Percentiles rank a stretch among this genome's conserved stretches.
phyloP scores from a whole-genome alignment of 176 grass and related monocot genomes.

The Saccharum officinarum region DNA sequence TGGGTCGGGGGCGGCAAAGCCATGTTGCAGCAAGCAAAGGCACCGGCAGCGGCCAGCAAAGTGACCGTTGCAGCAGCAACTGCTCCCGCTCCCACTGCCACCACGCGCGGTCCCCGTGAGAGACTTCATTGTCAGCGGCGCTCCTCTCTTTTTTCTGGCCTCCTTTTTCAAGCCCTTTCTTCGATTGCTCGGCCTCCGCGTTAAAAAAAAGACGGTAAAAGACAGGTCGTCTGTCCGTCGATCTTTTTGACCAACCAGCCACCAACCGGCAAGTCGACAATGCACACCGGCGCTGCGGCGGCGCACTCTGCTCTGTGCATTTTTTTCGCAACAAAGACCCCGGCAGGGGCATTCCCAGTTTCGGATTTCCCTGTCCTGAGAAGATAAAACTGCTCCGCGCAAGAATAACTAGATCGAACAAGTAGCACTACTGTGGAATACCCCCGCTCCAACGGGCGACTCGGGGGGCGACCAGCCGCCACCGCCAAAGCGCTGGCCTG shows the following conservation, averaged over 20 bases:
- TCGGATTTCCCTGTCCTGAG: too few relatives aligned
- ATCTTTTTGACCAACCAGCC: not conserved
- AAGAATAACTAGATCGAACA: too few relatives aligned
- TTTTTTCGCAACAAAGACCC: not conserved
- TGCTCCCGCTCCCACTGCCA: not conserved
- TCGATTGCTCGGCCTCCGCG: not conserved
- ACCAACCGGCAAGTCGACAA: not conserved
- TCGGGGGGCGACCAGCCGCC: too few relatives aligned
- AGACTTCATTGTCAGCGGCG: not conserved
- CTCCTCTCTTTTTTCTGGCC: not conserved
- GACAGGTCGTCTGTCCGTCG: not conserved
- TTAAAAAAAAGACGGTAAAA: not conserved
- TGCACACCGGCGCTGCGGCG: not conserved
- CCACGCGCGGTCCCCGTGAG: conserved; percentile 21
- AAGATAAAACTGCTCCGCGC: too few relatives aligned
- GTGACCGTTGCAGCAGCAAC: conserved; percentile 39
- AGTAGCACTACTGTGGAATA: too few relatives aligned
- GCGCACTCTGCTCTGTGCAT: not conserved
- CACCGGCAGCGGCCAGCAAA: not conserved
- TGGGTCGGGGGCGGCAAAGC: not conserved
- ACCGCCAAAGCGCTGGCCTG: too few relatives aligned
- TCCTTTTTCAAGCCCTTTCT: not conserved
- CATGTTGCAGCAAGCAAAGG: not conserved
- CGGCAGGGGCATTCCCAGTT: not conserved
- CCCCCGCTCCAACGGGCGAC: too few relatives aligned